These are phyloP conservation scores for Heterobasidion occidentale DNA, from an alignment of 1,284 basidiomycete genomes.

Conservation along the genomic window DNA sequence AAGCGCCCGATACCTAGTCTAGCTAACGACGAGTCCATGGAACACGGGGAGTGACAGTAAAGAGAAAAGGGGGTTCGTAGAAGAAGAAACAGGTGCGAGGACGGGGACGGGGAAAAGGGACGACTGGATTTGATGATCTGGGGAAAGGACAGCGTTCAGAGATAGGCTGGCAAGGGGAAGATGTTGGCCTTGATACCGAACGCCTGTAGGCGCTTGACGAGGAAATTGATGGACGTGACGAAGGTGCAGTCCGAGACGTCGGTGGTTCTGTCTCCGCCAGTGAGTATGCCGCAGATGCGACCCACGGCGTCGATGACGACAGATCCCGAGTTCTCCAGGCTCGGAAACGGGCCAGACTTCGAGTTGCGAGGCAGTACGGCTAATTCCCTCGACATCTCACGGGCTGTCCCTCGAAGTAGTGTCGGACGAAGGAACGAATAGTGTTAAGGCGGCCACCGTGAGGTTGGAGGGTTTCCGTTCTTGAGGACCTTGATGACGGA, in stretches of 20 bases:
- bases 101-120: neutral
- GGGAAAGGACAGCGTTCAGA: neutral
- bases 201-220: constrained; percentile 20
- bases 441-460: constrained; percentile 26
- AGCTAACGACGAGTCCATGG: neutral
- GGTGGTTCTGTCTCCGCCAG: constrained; percentile 19
- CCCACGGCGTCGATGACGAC: constrained; percentile 21
- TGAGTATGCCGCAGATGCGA: constrained; percentile 23
- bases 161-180: neutral
- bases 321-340: constrained; percentile 26
- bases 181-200: constrained; percentile 7
- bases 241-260: constrained; percentile 24
- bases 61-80: neutral
- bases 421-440: constrained; percentile 19
- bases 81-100: neutral
- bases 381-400: constrained; percentile 15
- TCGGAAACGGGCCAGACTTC: constrained; percentile 21
- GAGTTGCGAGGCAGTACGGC: constrained; percentile 17
- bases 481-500: constrained; percentile 24
- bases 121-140: too few relatives aligned
- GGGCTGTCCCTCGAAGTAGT: neutral
- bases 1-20: neutral
- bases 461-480: constrained; percentile 22
- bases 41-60: neutral
- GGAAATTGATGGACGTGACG: constrained; percentile 20